phyloP scores from a whole-genome alignment of 1,284 basidiomycete species.

The Ustilago curta region DNA sequence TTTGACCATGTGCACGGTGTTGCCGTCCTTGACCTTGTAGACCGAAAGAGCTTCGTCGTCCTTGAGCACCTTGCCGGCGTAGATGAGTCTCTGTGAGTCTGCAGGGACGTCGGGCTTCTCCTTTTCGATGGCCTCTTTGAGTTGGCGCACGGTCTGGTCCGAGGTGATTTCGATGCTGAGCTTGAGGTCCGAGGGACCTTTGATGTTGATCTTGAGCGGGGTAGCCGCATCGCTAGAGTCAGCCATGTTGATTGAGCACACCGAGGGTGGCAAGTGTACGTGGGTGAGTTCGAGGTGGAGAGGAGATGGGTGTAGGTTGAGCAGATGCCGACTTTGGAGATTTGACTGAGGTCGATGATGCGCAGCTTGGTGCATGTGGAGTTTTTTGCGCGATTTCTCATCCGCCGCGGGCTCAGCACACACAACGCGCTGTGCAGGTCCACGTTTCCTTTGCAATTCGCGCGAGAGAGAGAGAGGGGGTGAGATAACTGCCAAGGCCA shows the following conservation, averaged over 20 bases:
- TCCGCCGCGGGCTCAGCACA: not conserved
- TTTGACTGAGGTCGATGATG: not conserved
- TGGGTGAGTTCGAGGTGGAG: not conserved
- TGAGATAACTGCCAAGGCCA: no score
- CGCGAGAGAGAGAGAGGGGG: no score
- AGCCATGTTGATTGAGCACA: slow-evolving; percentile 22
- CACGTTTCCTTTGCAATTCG: slow-evolving; percentile 5
- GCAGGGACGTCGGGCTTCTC: slow-evolving; percentile 62
- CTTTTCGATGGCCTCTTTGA: slow-evolving; percentile 63
- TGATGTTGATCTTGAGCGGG: slow-evolving; percentile 64
- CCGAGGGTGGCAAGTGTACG: not conserved
- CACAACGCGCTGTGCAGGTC: not conserved
- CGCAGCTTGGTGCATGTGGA: slow-evolving; percentile 5
- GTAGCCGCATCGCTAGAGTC: slow-evolving; percentile 39
- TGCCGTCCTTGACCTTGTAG: slow-evolving; percentile 65
- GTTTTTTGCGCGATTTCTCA: slow-evolving; percentile 6
- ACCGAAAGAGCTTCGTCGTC: slow-evolving; percentile 58
- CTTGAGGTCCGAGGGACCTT: slow-evolving; percentile 65
- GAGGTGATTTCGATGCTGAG: slow-evolving; percentile 52
- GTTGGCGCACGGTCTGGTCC: slow-evolving; percentile 60
- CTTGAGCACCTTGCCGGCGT: slow-evolving; percentile 67
- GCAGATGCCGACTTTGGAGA: not conserved
- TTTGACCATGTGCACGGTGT: slow-evolving; percentile 68
- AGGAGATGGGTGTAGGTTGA: slow-evolving; percentile 1
- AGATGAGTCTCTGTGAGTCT: slow-evolving; percentile 66